These are phyloP conservation scores for Suillus decipiens DNA, from an alignment of 768 basidiomycete genomes.

Conservation along the genomic window DNA sequence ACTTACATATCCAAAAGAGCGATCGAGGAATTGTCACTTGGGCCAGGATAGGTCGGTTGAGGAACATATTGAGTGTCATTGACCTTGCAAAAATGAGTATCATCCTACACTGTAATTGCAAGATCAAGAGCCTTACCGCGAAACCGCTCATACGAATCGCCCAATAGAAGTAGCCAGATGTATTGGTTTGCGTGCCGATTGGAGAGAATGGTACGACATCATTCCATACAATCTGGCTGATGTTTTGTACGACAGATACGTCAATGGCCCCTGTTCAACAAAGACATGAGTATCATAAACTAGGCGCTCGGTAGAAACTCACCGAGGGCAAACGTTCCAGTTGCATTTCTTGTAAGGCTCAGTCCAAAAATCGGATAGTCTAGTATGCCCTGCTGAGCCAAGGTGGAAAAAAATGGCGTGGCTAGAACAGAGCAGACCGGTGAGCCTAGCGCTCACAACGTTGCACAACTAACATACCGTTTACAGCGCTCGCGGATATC, in stretches of 20 bases:
- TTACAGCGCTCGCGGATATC: slow-evolving; percentile 45
- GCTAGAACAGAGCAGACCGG: slow-evolving; percentile 39
- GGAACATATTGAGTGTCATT: slow-evolving; percentile 55
- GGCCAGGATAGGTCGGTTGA: slow-evolving; percentile 62
- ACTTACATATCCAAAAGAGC: slow-evolving; percentile 76
- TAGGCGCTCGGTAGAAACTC: neutral
- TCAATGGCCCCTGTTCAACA: slow-evolving; percentile 72
- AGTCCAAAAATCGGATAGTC: slow-evolving; percentile 80
- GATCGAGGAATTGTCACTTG: slow-evolving; percentile 55
- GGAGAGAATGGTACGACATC: slow-evolving; percentile 75
- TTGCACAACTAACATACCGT: slow-evolving; percentile 44
- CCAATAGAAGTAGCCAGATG: slow-evolving; percentile 78
- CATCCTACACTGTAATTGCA: neutral
- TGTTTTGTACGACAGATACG: slow-evolving; percentile 61
- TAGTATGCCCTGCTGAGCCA: slow-evolving; percentile 63
- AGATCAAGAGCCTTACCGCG: slow-evolving; percentile 41
- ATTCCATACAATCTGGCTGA: slow-evolving; percentile 68
- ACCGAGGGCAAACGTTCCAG: slow-evolving; percentile 71
- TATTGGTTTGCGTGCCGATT: slow-evolving; percentile 52
- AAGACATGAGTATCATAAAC: neutral
- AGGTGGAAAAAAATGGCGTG: slow-evolving; percentile 63
- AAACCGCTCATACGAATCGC: slow-evolving; percentile 60
- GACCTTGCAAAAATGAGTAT: slow-evolving; percentile 41
- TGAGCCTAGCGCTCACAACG: neutral
- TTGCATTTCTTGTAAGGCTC: slow-evolving; percentile 56